A percentile compares a stretch with the other conserved stretches of the same genome.
Conservation (phyloP, 164 flowering plant genomes). For the Magnolia sinica region DNA sequence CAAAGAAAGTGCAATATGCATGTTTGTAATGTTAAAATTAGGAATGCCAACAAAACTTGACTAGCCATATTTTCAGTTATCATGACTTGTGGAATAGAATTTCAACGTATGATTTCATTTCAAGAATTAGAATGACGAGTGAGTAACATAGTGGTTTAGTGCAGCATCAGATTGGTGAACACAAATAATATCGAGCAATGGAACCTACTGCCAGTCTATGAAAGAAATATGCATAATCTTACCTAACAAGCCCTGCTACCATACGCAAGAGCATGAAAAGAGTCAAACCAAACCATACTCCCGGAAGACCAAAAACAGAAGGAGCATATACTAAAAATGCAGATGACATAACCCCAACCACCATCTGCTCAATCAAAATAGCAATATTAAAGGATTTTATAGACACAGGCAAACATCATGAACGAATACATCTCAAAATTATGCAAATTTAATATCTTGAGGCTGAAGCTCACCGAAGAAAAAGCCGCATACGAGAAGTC, state of each 20-base stretch:
- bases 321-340: slow-evolving; percentile 70
- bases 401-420: neutral
- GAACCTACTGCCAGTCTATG: neutral
- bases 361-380: slow-evolving; percentile 40
- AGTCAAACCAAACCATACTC: slow-evolving; percentile 87
- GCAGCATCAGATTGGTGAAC: neutral
- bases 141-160: neutral
- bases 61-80: too few relatives aligned
- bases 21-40: too few relatives aligned
- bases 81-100: neutral
- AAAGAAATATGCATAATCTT: slow-evolving; percentile 7
- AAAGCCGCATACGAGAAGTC: slow-evolving; percentile 83
- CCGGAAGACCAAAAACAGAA: slow-evolving; percentile 58
- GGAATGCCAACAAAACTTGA: too few relatives aligned
- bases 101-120: neutral
- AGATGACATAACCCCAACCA: slow-evolving; percentile 72
- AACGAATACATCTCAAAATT: neutral
- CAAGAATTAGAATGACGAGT: neutral
- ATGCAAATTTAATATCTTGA: slow-evolving; percentile 1
- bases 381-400: neutral
- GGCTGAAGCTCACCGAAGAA: slow-evolving; percentile 55
- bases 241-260: slow-evolving; percentile 80
- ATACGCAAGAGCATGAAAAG: slow-evolving; percentile 79
- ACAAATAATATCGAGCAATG: neutral
- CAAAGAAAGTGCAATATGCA: too few relatives aligned